Evolutionary conservation across 331 rosid species (phyloP), one percentile per base, ranked within the genome.

Genomic region (Rhamnella rubrinervis): DNA sequence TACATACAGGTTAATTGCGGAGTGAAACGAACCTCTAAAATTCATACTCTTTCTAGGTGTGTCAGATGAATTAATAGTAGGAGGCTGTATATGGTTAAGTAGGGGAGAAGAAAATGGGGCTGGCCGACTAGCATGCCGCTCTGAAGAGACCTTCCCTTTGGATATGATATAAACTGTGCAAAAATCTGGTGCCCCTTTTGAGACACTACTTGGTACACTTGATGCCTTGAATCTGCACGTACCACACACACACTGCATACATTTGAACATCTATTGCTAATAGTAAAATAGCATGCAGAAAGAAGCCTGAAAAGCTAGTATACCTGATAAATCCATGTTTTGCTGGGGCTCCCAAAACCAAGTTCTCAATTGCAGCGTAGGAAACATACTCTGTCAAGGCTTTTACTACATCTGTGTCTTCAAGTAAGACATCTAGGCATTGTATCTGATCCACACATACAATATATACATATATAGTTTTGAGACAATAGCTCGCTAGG

Each of bases 291-390:
- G 35, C 35, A 31, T 31, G 35, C 35, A 31, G 35, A 31, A 31
- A 23, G 23, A 31, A 31, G 35, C 35, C 35, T 31, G 10, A 21
- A 0, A 59, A 47, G 71, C 52, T n/a, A 41, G 65, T 16, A 21
- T 79, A 86, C 99, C 97, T 75, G 8, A 95, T 91, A 76, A 95
- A 91, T 15, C 93, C 96, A 82, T 91, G 99, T 70, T 82, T 89
- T 56, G 89, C 13, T 2, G 98, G 77, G 66, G 91, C 86, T 46
- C 97, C 99, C 53, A 95, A 51, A 65, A 95, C 88, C 86, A 91
- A 65, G 63, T 77, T 85, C 68, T 89, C 95, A 25, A 95, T 91
- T 19, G 99, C 97, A 70, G 90, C 88, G 55, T 85, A 77, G 23
- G 97, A 86, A 70, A 71, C 85, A 73, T 89, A 95, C 73, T 95